A percentile compares a stretch with the other conserved stretches of the same genome.
phyloP scores from a whole-genome alignment of 2,329 filamentous ascomycete species.

The Annulohypoxylon truncatum region DNA sequence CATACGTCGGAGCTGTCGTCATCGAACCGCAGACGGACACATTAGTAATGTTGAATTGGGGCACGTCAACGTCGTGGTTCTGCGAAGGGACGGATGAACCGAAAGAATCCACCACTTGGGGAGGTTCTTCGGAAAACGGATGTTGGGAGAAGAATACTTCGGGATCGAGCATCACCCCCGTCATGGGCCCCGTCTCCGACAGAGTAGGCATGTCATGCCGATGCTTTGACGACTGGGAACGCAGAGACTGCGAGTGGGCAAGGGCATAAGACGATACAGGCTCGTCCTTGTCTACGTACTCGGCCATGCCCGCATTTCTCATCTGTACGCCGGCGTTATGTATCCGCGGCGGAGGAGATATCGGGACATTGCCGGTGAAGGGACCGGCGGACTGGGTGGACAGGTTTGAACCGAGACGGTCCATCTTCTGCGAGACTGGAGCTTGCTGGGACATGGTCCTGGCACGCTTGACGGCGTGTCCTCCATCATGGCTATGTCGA shows the following conservation, averaged over 20 bases:
- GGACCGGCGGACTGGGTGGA: constrained; percentile 55
- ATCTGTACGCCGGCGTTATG: constrained; percentile 39
- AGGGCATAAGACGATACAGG: constrained; percentile 45
- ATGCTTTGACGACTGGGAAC: constrained; percentile 45
- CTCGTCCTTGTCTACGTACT: constrained; percentile 51
- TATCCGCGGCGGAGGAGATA: constrained; percentile 51
- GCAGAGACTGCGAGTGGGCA: constrained; percentile 42
- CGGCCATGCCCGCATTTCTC: constrained; percentile 45
- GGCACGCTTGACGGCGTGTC: constrained; percentile 49
- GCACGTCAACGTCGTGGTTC: constrained; percentile 41
- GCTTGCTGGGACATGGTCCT: constrained; percentile 53
- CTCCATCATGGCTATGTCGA: constrained; percentile 42
- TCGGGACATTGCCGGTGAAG: constrained; percentile 52
- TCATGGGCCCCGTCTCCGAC: constrained; percentile 48
- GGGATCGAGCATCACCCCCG: constrained; percentile 54
- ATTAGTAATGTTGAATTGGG: constrained; percentile 43
- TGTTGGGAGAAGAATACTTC: constrained; percentile 53
- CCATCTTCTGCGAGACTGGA: constrained; percentile 55
- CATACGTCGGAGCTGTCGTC: constrained; percentile 50
- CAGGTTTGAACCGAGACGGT: constrained; percentile 57
- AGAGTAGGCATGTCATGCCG: constrained; percentile 52
- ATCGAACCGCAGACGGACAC: constrained; percentile 52
- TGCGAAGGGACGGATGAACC: constrained; percentile 34
- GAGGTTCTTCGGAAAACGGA: constrained; percentile 36
- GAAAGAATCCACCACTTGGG: constrained; percentile 26